phyloP scores from a whole-genome alignment of 106 monocot genomes.

The Ottelia alismoides region DNA sequence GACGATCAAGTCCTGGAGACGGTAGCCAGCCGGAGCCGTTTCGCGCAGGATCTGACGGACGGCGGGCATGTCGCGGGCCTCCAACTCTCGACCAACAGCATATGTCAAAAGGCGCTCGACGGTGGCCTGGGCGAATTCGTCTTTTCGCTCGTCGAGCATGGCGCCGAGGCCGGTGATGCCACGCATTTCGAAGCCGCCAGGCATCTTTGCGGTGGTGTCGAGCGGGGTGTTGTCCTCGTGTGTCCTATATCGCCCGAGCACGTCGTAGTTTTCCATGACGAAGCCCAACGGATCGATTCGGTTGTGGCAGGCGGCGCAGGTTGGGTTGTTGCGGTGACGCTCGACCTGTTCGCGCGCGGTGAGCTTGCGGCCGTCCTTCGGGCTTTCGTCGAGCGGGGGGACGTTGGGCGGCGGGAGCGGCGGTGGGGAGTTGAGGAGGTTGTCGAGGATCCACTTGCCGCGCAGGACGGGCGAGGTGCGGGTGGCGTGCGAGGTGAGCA shows the following conservation, averaged over 20 bases:
- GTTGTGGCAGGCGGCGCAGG: no score
- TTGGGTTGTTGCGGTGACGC: no score
- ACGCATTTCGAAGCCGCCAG: neutral
- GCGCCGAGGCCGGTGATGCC: neutral
- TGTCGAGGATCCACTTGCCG: no score
- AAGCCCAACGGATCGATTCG: no score
- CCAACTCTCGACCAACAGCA: neutral
- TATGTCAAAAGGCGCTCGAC: neutral
- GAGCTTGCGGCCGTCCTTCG: no score
- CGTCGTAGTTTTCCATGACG: no score
- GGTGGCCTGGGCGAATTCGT: neutral
- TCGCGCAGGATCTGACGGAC: neutral
- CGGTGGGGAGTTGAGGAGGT: no score
- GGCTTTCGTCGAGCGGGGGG: no score
- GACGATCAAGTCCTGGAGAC: neutral
- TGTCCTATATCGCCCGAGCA: neutral
- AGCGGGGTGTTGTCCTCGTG: neutral
- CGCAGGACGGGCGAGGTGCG: no score
- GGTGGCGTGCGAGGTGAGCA: no score
- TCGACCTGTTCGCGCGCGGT: no score
- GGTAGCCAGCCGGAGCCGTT: neutral
- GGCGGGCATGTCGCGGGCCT: neutral
- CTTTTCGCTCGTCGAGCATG: neutral
- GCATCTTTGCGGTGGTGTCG: neutral
- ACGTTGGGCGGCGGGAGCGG: no score